phyloP scores from a whole-genome alignment of 2,329 filamentous ascomycete species.

The Alternaria ethzedia region DNA sequence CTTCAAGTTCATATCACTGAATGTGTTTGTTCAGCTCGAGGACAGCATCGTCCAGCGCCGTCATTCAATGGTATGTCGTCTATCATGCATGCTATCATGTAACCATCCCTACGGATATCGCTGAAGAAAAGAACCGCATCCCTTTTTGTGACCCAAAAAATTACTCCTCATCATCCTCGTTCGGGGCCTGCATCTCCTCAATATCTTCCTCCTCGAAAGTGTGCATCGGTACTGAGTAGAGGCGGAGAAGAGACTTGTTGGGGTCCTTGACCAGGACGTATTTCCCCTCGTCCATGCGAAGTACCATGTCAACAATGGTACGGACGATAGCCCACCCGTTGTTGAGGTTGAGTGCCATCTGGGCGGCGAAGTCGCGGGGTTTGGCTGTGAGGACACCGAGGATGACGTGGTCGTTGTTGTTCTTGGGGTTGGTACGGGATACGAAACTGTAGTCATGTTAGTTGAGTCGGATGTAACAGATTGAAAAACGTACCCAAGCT shows the following conservation, averaged over 20 bases:
- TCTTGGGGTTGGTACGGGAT: slow-evolving; percentile 89
- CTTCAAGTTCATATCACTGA: fast-evolving
- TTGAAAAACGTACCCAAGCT: slow-evolving; percentile 76
- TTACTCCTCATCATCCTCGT: slow-evolving; percentile 63
- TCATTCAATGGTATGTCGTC: slow-evolving; percentile 25
- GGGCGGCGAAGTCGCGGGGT: slow-evolving; percentile 91
- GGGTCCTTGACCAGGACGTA: slow-evolving; percentile 86
- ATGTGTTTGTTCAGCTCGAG: not conserved
- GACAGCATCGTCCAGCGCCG: slow-evolving; percentile 5
- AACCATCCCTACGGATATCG: slow-evolving; percentile 31
- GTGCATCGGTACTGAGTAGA: slow-evolving; percentile 87
- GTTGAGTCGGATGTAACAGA: not conserved
- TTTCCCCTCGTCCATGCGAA: slow-evolving; percentile 78
- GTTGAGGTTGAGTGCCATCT: slow-evolving; percentile 97
- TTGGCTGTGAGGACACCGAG: slow-evolving; percentile 98
- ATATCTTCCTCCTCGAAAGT: slow-evolving; percentile 92
- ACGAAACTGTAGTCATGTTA: slow-evolving; percentile 73
- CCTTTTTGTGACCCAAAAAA: not conserved
- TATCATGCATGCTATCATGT: slow-evolving; percentile 25
- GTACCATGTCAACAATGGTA: slow-evolving; percentile 94
- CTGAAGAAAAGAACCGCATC: slow-evolving; percentile 14
- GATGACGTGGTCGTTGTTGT: slow-evolving; percentile 91
- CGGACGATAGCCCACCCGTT: slow-evolving; percentile 99
- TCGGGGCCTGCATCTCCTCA: slow-evolving; percentile 68
- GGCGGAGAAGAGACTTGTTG: slow-evolving; percentile 91